Base-by-base conservation (phyloP, 169 alveolate species). In the Eimeria acervulina region DNA sequence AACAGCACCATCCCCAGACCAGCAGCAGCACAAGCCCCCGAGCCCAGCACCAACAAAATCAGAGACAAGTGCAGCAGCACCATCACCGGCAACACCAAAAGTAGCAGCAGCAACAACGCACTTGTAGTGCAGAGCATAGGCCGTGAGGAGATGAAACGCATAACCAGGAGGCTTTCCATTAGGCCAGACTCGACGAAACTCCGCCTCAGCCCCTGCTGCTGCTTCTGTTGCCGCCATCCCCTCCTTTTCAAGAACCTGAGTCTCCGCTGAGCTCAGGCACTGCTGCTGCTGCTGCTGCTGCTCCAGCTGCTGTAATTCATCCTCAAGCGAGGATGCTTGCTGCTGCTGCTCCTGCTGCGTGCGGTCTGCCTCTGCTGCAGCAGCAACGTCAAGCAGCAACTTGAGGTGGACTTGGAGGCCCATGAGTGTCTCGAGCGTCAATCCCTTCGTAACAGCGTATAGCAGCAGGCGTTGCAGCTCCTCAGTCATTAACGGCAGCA, bases 81-180 rank as follows among this genome's bases (percentile, higher is more conserved):
- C 68, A 44, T n/a, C 68, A 74, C 70, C 90, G 36, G 92, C 36
- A 28, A 2, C 90, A 55, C 8, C 44, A 17, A 76, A 52, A 26
- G 78, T 78, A 31, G 40, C 92, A 17, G 78, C 92, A 84, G 78
- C 92, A 51, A 40, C 36, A 7, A 84, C 92, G 26, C 40, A 84
- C 92, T 84, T 84, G 87, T 95, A 95, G 63, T 95, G 97, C 33
- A 95, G 93, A 10, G 96, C 95, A 52, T 95, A 95, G 36, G 97
- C 97, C 40, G 97, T 89, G n/a, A 84, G 61, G 52, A 85, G 90
- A 78, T 91, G 96, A 47, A 89, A 81, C 21, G 96, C 59, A 42
- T 95, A 96, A 33, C 90, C 74, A 55, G 97, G 97, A 36, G 95
- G 55, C 66, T 95, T 47, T 51, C 85, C 76, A 61, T 59, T 44